These are phyloP conservation scores for Rhodomyrtus psidioides DNA, from an alignment of 441 rosid species.

Conservation along the genomic window DNA sequence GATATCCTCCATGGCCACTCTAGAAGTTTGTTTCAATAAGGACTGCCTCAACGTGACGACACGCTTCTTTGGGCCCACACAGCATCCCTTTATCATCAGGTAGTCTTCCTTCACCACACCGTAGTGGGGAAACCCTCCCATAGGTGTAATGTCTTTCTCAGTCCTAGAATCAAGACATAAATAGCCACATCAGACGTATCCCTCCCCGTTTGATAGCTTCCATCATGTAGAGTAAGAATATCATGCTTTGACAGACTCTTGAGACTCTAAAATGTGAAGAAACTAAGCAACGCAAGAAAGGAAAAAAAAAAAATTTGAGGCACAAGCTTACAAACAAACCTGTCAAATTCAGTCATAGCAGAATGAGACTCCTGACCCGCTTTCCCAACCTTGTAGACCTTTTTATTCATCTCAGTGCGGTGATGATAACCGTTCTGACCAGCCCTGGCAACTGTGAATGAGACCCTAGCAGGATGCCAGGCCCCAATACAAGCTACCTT, in stretches of 20 bases:
- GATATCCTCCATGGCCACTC: slow-evolving; percentile 45
- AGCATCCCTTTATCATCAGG: slow-evolving; percentile 49
- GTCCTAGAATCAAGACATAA: slow-evolving; percentile 20
- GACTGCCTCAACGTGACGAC: slow-evolving; percentile 57
- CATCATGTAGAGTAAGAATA: not conserved
- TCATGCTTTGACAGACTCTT: not conserved
- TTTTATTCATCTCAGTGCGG: slow-evolving; percentile 91
- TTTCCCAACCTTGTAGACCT: slow-evolving; percentile 78
- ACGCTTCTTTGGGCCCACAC: slow-evolving; percentile 58
- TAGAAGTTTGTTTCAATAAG: slow-evolving; percentile 39
- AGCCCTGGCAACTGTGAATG: slow-evolving; percentile 88
- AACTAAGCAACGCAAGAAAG: not conserved
- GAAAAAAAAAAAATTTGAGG: not conserved
- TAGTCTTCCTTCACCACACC: slow-evolving; percentile 54
- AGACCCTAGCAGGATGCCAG: slow-evolving; percentile 98
- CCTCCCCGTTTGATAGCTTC: not conserved
- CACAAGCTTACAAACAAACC: slow-evolving; percentile 26
- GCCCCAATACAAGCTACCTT: slow-evolving; percentile 97
- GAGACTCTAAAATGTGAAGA: not conserved
- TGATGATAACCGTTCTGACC: slow-evolving; percentile 98
- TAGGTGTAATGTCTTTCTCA: slow-evolving; percentile 52
- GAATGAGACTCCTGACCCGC: slow-evolving; percentile 56
- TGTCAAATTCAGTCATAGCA: slow-evolving; percentile 76
- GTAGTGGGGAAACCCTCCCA: slow-evolving; percentile 62
- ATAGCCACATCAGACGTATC: not conserved